Conservation (phyloP, 1,284 basidiomycete species). For the Papiliotrema laurentii region DNA sequence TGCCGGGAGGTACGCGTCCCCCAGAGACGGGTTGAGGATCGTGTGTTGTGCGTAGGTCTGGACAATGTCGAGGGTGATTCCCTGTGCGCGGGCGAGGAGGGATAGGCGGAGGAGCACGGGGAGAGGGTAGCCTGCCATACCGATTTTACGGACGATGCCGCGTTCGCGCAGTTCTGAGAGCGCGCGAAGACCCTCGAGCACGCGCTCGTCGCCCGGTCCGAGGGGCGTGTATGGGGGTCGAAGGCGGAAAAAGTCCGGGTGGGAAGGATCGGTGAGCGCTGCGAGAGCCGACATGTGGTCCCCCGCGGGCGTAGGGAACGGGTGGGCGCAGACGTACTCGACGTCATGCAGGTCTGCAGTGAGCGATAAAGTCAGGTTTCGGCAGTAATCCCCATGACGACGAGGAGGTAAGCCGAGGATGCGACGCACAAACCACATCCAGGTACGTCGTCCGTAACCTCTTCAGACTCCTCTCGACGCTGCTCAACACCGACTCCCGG, state of each 20-base stretch:
- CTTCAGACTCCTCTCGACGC: slow-evolving; percentile 60
- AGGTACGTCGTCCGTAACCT: slow-evolving; percentile 76
- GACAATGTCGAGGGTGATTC: slow-evolving; percentile 63
- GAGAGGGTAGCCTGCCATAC: slow-evolving; percentile 84
- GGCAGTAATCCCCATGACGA: neutral
- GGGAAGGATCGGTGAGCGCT: slow-evolving; percentile 7
- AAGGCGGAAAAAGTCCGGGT: slow-evolving; percentile 9
- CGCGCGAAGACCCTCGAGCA: slow-evolving; percentile 69
- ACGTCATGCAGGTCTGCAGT: slow-evolving; percentile 72
- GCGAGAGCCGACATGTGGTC: slow-evolving; percentile 56
- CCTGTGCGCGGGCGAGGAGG: slow-evolving; percentile 65
- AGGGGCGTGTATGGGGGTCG: slow-evolving; percentile 11
- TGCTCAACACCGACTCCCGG: slow-evolving; percentile 63
- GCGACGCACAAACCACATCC: slow-evolving; percentile 62
- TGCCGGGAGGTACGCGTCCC: slow-evolving; percentile 56
- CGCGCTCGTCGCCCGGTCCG: slow-evolving; percentile 72
- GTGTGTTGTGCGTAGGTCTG: slow-evolving; percentile 84
- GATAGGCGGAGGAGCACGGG: slow-evolving; percentile 80
- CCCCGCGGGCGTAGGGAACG: slow-evolving; percentile 44
- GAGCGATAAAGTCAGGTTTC: neutral
- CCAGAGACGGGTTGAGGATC: slow-evolving; percentile 70
- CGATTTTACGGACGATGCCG: slow-evolving; percentile 73
- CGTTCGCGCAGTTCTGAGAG: slow-evolving; percentile 71
- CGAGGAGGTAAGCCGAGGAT: neutral
- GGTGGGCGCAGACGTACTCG: slow-evolving; percentile 71